Evolutionary conservation across 306 rosid genomes (phyloP).

Genomic region (Cicer chorassanicum): DNA sequence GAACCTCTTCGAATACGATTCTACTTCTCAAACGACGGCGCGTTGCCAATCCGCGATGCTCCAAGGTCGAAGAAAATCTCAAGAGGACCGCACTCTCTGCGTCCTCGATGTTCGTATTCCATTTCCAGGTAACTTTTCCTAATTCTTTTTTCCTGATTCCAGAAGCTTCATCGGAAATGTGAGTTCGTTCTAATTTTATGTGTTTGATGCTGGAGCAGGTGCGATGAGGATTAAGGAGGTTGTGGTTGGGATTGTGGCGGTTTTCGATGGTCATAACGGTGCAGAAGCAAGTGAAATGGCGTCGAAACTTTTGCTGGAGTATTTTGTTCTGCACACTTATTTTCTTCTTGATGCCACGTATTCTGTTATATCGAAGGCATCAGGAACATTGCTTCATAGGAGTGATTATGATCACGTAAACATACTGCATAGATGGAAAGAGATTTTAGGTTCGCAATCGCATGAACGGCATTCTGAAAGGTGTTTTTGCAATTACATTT

Average conservation of each 20-base stretch:
- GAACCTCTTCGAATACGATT: slow-evolving; percentile 64
- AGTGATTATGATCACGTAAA: slow-evolving; percentile 50
- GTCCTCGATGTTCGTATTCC: slow-evolving; percentile 81
- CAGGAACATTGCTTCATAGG: slow-evolving; percentile 52
- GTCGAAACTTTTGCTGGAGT: slow-evolving; percentile 82
- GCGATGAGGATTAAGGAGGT: slow-evolving; percentile 73
- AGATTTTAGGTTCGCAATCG: slow-evolving; percentile 52
- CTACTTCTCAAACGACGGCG: slow-evolving; percentile 51
- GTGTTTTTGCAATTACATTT: slow-evolving; percentile 50
- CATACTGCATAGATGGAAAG: slow-evolving; percentile 59
- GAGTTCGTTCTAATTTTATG: slow-evolving; percentile 26
- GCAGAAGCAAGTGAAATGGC: slow-evolving; percentile 97
- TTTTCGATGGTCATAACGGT: slow-evolving; percentile 95
- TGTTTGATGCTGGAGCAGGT: slow-evolving; percentile 57
- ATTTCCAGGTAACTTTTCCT: slow-evolving; percentile 60
- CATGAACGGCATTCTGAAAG: slow-evolving; percentile 63
- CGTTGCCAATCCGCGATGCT: slow-evolving; percentile 73
- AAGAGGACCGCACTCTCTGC: slow-evolving; percentile 90
- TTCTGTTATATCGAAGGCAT: slow-evolving; percentile 59
- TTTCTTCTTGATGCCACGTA: slow-evolving; percentile 90
- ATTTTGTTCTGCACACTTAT: slow-evolving; percentile 85
- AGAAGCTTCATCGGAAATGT: slow-evolving; percentile 24
- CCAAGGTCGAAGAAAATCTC: slow-evolving; percentile 73
- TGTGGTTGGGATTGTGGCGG: slow-evolving; percentile 80
- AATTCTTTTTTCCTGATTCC: not conserved